Evolutionary conservation across 768 basidiomycete genomes (phyloP).

Genomic region (Amanita phalloides): DNA sequence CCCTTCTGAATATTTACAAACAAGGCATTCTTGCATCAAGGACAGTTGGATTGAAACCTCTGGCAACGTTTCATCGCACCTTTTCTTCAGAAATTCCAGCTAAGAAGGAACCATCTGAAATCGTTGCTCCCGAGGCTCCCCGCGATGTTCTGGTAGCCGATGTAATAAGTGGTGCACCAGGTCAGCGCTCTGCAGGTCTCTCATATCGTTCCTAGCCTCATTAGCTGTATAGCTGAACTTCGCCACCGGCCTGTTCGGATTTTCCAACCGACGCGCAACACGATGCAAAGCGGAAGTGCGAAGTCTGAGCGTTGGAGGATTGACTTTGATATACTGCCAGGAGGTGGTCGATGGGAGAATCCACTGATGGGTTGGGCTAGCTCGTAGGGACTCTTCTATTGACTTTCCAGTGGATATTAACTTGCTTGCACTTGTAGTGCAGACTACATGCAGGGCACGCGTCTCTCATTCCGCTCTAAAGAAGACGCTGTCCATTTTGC

Average conservation of each 20-base stretch:
- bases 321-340: slow-evolving; percentile 88
- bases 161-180: slow-evolving; percentile 75
- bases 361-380: slow-evolving; percentile 95
- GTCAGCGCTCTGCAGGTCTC: slow-evolving; percentile 29
- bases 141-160: slow-evolving; percentile 71
- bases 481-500: slow-evolving; percentile 92
- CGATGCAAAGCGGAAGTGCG: slow-evolving; percentile 87
- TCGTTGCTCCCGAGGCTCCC: slow-evolving; percentile 33
- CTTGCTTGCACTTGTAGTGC: slow-evolving; percentile 36
- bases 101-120: slow-evolving; percentile 23
- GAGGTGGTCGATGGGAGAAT: slow-evolving; percentile 94
- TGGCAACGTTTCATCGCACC: slow-evolving; percentile 15
- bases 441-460: slow-evolving; percentile 93
- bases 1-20: slow-evolving; percentile 6
- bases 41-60: slow-evolving; percentile 11
- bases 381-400: slow-evolving; percentile 49
- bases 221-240: slow-evolving; percentile 50
- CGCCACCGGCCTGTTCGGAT: slow-evolving; percentile 84
- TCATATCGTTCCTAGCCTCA: not conserved
- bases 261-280: slow-evolving; percentile 86
- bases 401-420: not conserved
- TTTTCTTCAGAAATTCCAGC: slow-evolving; percentile 20
- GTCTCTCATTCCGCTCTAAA: slow-evolving; percentile 71
- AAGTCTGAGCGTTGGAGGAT: slow-evolving; percentile 88
- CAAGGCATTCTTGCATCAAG: slow-evolving; percentile 11